These are phyloP conservation scores for Elaphomyces granulatus DNA, from an alignment of 495 filamentous ascomycete genomes.

Conservation along the genomic window DNA sequence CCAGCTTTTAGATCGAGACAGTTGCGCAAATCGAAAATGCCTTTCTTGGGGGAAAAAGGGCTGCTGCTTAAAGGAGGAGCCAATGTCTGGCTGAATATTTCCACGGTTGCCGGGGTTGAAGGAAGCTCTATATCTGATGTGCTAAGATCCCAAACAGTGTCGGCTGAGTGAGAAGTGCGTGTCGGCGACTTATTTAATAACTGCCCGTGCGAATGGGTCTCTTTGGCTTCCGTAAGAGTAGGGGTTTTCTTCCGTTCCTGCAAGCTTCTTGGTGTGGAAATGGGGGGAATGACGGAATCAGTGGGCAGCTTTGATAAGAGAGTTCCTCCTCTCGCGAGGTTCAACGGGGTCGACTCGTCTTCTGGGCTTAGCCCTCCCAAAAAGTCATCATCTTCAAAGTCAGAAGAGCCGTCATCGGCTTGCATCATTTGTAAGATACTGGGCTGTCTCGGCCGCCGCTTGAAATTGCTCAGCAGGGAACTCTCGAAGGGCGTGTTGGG, in stretches of 20 bases:
- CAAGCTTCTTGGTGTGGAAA: constrained; percentile 11
- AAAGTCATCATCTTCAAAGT: constrained; percentile 37
- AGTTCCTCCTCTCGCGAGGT: constrained; percentile 25
- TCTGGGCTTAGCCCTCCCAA: constrained; percentile 46
- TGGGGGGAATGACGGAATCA: background rate
- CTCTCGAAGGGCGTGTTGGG: constrained; percentile 41
- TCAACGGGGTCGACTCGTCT: constrained; percentile 52
- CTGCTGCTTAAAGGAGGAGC: constrained; percentile 36
- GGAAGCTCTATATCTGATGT: background rate
- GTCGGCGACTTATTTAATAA: background rate
- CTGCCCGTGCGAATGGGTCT: constrained; percentile 10
- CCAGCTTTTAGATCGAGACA: background rate
- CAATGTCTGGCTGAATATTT: constrained; percentile 35
- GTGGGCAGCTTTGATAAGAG: constrained; percentile 6
- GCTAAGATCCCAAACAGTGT: background rate
- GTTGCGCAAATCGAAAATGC: background rate
- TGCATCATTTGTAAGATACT: constrained; percentile 54
- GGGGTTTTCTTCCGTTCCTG: constrained; percentile 24
- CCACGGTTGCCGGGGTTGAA: constrained; percentile 12
- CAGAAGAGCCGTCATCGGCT: constrained; percentile 32
- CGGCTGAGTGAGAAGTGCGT: background rate
- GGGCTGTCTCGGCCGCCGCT: constrained; percentile 47
- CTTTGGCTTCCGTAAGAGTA: constrained; percentile 14
- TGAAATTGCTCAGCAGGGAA: constrained; percentile 46
- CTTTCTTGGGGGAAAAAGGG: constrained; percentile 6